These are phyloP conservation scores for Mixia osmundae DNA, from an alignment of 1,284 basidiomycete species.

Conservation along the genomic window DNA sequence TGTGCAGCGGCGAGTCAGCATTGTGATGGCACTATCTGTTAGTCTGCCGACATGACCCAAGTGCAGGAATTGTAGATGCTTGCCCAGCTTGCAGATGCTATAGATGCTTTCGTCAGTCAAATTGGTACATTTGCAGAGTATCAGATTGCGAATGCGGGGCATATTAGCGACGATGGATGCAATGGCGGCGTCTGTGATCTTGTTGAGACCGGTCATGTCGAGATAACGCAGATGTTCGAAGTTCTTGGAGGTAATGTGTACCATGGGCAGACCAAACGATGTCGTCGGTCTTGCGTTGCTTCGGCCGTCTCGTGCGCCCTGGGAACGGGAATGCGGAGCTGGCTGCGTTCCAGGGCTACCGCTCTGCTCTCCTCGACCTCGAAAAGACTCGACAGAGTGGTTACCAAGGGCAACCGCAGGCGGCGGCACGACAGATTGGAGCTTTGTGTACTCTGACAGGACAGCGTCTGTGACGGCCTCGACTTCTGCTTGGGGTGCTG, in stretches of 20 bases:
- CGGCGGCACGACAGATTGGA: too few species aligned
- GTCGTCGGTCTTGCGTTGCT: conserved; percentile 4
- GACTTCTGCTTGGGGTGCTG: too few species aligned
- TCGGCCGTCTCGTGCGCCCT: conserved; percentile 1
- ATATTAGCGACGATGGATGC: conserved; percentile 72
- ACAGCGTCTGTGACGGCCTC: too few species aligned
- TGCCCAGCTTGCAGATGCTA: conserved; percentile 65
- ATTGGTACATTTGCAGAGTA: conserved; percentile 66
- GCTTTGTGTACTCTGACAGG: too few species aligned
- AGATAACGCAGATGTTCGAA: conserved; percentile 70
- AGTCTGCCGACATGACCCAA: conserved; percentile 75
- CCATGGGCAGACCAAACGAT: conserved; percentile 2
- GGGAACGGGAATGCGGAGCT: too few species aligned
- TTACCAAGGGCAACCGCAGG: too few species aligned
- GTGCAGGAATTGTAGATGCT: conserved; percentile 83
- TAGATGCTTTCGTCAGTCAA: conserved; percentile 71
- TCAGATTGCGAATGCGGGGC: conserved; percentile 73
- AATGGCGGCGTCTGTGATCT: conserved; percentile 65
- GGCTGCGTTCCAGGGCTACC: too few species aligned
- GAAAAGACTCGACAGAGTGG: too few species aligned
- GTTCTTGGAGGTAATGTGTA: conserved; percentile 20
- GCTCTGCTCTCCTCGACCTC: too few species aligned
- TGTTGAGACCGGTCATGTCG: conserved; percentile 63
- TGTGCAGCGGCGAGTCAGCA: conserved; percentile 65
- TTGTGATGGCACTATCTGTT: conserved; percentile 68